phyloP scores from a whole-genome alignment of 2,329 filamentous ascomycete genomes.

The Neofusicoccum sp. region DNA sequence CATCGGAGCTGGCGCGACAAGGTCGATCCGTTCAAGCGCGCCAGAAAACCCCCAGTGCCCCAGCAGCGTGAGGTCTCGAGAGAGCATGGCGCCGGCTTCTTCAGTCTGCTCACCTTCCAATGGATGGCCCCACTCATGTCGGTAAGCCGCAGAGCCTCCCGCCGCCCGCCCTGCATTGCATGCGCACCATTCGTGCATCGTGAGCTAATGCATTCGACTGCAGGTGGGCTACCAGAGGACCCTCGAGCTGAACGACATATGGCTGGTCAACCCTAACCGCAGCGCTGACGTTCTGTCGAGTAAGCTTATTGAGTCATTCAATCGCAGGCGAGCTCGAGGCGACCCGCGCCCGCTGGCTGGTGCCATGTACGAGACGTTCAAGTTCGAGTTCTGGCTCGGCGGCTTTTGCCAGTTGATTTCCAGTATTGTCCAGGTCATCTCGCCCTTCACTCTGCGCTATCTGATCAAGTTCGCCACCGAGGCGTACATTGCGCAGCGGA shows the following conservation, averaged over 20 bases:
- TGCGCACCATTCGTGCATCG: not conserved
- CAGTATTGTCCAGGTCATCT: slow-evolving; percentile 73
- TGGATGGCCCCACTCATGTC: slow-evolving; percentile 90
- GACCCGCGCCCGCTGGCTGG: slow-evolving; percentile 74
- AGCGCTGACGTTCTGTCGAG: slow-evolving; percentile 69
- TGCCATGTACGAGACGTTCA: slow-evolving; percentile 86
- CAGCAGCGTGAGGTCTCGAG: slow-evolving; percentile 58
- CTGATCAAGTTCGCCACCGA: slow-evolving; percentile 83
- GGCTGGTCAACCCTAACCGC: slow-evolving; percentile 81
- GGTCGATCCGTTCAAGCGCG: slow-evolving; percentile 52
- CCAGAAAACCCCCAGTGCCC: slow-evolving; percentile 58
- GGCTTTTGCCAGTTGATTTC: slow-evolving; percentile 75
- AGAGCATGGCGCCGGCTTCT: slow-evolving; percentile 73
- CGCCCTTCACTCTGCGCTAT: slow-evolving; percentile 83
- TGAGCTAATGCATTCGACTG: not conserved
- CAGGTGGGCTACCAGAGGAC: slow-evolving; percentile 82
- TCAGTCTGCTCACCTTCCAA: slow-evolving; percentile 78
- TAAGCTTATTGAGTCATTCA: slow-evolving; percentile 69
- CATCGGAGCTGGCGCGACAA: slow-evolving; percentile 59
- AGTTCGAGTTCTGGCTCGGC: slow-evolving; percentile 80
- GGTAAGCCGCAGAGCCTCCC: slow-evolving; percentile 25
- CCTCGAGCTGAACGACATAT: slow-evolving; percentile 83
- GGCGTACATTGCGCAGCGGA: slow-evolving; percentile 69
- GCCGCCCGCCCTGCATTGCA: not conserved
- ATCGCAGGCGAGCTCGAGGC: slow-evolving; percentile 66